phyloP scores from a whole-genome alignment of 2,329 filamentous ascomycete species.

The Metarhizium brunneum region DNA sequence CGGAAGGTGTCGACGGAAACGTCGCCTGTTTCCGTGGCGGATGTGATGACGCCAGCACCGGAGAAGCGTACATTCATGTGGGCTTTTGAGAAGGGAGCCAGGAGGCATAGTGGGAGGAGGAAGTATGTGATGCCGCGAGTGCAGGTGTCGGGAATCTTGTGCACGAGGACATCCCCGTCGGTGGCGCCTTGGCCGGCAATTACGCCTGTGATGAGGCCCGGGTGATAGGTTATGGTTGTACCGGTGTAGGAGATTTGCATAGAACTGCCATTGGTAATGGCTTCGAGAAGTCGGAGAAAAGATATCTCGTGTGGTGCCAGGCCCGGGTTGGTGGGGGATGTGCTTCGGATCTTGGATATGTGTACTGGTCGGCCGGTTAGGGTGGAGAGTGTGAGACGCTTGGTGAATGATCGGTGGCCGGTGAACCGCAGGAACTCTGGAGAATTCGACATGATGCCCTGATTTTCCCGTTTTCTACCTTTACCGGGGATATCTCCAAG shows the following conservation, averaged over 20 bases:
- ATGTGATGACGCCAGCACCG: slow-evolving; percentile 87
- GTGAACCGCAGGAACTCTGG: slow-evolving; percentile 65
- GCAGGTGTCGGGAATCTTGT: slow-evolving; percentile 69
- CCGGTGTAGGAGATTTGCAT: slow-evolving; percentile 97
- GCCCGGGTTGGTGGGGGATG: slow-evolving; percentile 77
- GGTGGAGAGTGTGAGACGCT: slow-evolving; percentile 81
- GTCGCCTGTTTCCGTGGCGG: slow-evolving; percentile 73
- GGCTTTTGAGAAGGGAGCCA: slow-evolving; percentile 88
- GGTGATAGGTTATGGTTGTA: slow-evolving; percentile 84
- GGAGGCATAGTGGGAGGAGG: slow-evolving; percentile 75
- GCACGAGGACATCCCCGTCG: slow-evolving; percentile 66
- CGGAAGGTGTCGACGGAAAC: slow-evolving; percentile 88
- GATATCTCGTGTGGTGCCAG: slow-evolving; percentile 90
- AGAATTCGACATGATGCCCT: slow-evolving; percentile 25
- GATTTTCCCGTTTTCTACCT: not conserved
- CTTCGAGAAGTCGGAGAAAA: slow-evolving; percentile 87
- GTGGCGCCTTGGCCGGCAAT: slow-evolving; percentile 64
- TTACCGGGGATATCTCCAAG: not conserved
- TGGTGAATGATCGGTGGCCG: slow-evolving; percentile 71
- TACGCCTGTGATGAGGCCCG: slow-evolving; percentile 83
- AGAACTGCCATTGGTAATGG: slow-evolving; percentile 87
- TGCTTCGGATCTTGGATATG: slow-evolving; percentile 87
- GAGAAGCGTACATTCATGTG: slow-evolving; percentile 85
- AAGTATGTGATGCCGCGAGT: slow-evolving; percentile 84
- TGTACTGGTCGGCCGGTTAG: slow-evolving; percentile 83